Percentiles rank a stretch among this genome's conserved stretches.
Conservation (phyloP, 495 filamentous ascomycete species). For the Amphirosellinia nigrospora region DNA sequence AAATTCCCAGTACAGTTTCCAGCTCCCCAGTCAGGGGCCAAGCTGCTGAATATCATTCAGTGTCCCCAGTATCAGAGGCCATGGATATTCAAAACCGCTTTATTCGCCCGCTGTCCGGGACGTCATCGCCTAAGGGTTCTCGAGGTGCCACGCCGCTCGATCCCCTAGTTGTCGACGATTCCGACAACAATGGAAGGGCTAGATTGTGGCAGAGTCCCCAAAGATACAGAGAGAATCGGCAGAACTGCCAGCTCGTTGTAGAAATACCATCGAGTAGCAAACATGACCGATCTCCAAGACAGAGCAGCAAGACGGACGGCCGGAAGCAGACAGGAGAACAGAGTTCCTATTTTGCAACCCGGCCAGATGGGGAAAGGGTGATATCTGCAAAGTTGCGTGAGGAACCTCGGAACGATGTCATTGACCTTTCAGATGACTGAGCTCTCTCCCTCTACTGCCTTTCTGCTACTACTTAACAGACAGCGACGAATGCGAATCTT, state of each 20-base stretch:
- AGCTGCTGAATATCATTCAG: background rate
- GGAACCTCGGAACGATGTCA: constrained; percentile 6
- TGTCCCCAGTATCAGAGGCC: constrained; percentile 12
- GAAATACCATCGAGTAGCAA: constrained; percentile 2
- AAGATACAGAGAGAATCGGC: background rate
- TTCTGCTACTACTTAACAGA: background rate
- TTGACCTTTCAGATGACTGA: constrained; percentile 24
- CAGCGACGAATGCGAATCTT: background rate
- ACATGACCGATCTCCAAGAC: background rate
- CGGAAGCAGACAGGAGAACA: constrained; percentile 4
- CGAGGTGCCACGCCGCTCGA: constrained; percentile 16
- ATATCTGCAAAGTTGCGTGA: constrained; percentile 7
- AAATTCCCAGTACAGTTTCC: constrained; percentile 27
- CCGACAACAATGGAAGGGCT: background rate
- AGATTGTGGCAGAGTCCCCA: background rate
- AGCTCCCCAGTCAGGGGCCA: constrained; percentile 23
- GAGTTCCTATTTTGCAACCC: constrained; percentile 15
- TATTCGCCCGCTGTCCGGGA: constrained; percentile 16
- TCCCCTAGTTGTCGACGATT: constrained; percentile 18
- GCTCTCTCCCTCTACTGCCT: background rate
- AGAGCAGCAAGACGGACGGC: background rate
- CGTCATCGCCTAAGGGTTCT: constrained; percentile 23
- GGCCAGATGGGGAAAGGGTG: constrained; percentile 6
- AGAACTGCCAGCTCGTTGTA: background rate
- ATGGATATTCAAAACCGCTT: constrained; percentile 1